Evolutionary conservation across 768 basidiomycete genomes (phyloP), one percentile per base, ranked within the genome.

Genomic region (Pisolithus tinctorius): DNA sequence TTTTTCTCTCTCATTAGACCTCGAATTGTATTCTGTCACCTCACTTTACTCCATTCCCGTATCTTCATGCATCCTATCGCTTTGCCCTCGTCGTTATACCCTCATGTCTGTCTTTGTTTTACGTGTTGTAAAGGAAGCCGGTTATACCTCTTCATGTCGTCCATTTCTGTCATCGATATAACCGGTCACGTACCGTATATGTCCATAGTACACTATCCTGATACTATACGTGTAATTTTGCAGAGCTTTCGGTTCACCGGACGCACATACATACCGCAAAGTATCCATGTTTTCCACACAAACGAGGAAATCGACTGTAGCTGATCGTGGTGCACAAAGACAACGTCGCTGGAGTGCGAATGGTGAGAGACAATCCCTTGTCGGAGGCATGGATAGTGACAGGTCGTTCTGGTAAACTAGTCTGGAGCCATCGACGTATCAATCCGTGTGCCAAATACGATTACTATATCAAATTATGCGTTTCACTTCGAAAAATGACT

Each of bases 401-500:
- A 48, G 25, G 40, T 31, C n/a, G 26, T 6, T 37, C 11, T n/a
- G 40, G 42, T 31, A 31, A 45, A 41, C 27, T 27, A 38, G 42
- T 23, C 2, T 34, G 38, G 45, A 20, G 29, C 31, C 31, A 14
- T 48, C 26, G 17, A 40, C 40, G 27, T 20, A 39, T 52, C 48
- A 4, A 51, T 49, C 2, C 27, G 30, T 30, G 17, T 13, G 17
- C 48, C 20, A 49, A 20, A 20, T 20, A 20, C 20, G 45, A 55
- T 47, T 61, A 25, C 34, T 48, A 48, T n/a, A 45, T 72, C 79
- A 89, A 69, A 92, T 86, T 59, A 91, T 86, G 67, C 92, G 82
- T 67, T 88, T 90, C 46, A 93, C 88, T 73, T 93, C 91, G 59
- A 94, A 93, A 80, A 90, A 89, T 16, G 87, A 87, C 84, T 85